Evolutionary conservation across 2,329 filamentous ascomycete genomes (phyloP).

Genomic region (Zasmidium citrigriseum): DNA sequence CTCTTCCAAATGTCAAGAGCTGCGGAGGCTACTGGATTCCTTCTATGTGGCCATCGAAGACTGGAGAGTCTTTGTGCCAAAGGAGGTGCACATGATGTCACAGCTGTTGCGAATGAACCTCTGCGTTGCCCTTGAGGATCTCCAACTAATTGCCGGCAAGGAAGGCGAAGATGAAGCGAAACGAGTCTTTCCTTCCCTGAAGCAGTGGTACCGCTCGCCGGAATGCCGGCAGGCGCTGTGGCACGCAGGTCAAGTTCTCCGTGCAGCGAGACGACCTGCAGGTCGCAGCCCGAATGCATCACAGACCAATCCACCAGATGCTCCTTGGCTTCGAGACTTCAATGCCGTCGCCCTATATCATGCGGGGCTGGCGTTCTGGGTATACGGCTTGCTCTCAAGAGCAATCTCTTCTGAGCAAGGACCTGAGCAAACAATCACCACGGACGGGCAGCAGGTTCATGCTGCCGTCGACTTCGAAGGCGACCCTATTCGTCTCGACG

Average conservation of each 20-base stretch:
- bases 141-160: conserved; percentile 24
- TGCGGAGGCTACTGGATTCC: conserved; percentile 15
- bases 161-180: conserved; percentile 24
- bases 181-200: conserved; percentile 20
- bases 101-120: conserved; percentile 24
- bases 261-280: conserved; percentile 20
- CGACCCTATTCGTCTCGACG: conserved; percentile 19
- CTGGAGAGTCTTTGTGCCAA: conserved; percentile 21
- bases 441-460: background rate
- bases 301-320: conserved; percentile 15
- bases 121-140: conserved; percentile 23
- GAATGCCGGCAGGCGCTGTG: conserved; percentile 22
- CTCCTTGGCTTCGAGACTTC: conserved; percentile 24
- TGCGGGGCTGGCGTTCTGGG: conserved; percentile 22
- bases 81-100: conserved; percentile 23
- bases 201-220: conserved; percentile 20
- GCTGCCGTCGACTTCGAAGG: conserved; percentile 19
- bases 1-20: conserved; percentile 21
- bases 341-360: conserved; percentile 23
- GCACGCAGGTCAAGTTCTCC: conserved; percentile 25
- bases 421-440: background rate
- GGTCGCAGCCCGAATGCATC: conserved; percentile 21
- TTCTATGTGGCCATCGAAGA: conserved; percentile 22
- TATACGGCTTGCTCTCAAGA: conserved; percentile 20
- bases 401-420: conserved; percentile 14